These are phyloP conservation scores for Funneliformis caledonium DNA, from an alignment of 371 early-diverging fungal genomes.

Conservation along the genomic window DNA sequence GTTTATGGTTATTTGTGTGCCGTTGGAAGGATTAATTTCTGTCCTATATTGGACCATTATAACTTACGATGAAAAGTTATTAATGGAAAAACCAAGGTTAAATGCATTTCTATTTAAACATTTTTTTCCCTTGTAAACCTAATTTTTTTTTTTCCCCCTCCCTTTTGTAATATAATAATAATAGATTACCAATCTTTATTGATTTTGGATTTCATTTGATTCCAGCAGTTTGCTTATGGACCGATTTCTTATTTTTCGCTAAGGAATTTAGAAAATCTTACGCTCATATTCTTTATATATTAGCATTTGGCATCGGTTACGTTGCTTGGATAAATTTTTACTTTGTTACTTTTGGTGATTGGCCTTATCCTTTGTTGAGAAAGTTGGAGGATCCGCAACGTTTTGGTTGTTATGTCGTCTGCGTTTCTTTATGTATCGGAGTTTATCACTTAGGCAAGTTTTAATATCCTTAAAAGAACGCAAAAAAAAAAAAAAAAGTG, in stretches of 20 bases:
- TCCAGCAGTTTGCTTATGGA: background rate
- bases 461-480: too few species aligned
- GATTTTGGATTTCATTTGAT: constrained; percentile 13
- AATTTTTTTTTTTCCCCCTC: background rate
- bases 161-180: background rate
- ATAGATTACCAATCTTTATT: background rate
- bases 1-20: constrained; percentile 1
- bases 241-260: constrained; percentile 1
- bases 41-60: background rate
- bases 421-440: background rate
- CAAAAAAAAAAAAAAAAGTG: background rate
- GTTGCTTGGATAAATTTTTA: background rate
- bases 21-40: constrained; percentile 19
- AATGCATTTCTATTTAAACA: background rate
- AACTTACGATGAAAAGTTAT: constrained; percentile 16
- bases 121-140: background rate
- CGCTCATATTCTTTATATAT: background rate
- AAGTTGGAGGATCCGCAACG: background rate
- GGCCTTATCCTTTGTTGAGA: background rate
- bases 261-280: constrained; percentile 12
- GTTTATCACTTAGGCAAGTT: constrained; percentile 1
- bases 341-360: background rate
- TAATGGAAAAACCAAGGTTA: constrained; percentile 10
- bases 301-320: background rate
- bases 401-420: background rate